phyloP scores from a whole-genome alignment of 768 basidiomycete species.

The Porphyrellus cyaneotinctus region DNA sequence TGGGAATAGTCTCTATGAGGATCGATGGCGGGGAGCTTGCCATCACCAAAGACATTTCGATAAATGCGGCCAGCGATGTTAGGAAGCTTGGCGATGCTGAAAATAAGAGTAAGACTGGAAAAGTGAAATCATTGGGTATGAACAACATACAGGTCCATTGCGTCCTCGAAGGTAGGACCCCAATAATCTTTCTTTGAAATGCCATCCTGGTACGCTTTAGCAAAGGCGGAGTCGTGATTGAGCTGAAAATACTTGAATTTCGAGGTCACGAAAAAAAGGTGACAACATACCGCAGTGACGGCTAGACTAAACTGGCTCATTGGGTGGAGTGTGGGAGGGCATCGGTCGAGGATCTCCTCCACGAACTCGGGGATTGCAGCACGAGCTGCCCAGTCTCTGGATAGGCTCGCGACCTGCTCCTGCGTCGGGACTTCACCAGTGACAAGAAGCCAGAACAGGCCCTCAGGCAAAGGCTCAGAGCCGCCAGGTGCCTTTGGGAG shows the following conservation, averaged over 20 bases:
- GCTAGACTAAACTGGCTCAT: conserved; percentile 99
- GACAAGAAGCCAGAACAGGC: conserved; percentile 91
- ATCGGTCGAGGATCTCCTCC: conserved; percentile 94
- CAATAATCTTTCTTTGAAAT: conserved; percentile 96
- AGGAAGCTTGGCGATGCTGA: conserved; percentile 91
- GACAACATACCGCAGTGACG: conserved; percentile 73
- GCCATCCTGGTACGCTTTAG: conserved; percentile 90
- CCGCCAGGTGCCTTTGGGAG: conserved; percentile 90
- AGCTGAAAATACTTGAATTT: conserved; percentile 41
- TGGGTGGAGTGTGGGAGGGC: conserved; percentile 90
- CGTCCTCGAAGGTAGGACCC: conserved; percentile 88
- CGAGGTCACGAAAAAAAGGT: not conserved
- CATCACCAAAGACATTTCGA: conserved; percentile 81
- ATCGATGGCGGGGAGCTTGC: conserved; percentile 87
- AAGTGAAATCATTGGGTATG: not conserved
- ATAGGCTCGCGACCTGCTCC: conserved; percentile 83
- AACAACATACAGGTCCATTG: conserved; percentile 70
- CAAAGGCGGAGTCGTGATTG: conserved; percentile 95
- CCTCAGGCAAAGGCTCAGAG: conserved; percentile 88
- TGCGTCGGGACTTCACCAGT: conserved; percentile 92
- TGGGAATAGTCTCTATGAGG: conserved; percentile 79
- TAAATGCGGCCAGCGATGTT: conserved; percentile 94
- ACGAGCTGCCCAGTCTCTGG: conserved; percentile 93
- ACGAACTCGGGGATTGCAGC: conserved; percentile 89
- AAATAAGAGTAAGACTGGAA: conserved; percentile 3